Percentiles rank a stretch among this genome's conserved stretches.
Evolutionary conservation across 2,329 filamentous ascomycete genomes (phyloP).

Genomic region (Alternaria novae-zelandiae): DNA sequence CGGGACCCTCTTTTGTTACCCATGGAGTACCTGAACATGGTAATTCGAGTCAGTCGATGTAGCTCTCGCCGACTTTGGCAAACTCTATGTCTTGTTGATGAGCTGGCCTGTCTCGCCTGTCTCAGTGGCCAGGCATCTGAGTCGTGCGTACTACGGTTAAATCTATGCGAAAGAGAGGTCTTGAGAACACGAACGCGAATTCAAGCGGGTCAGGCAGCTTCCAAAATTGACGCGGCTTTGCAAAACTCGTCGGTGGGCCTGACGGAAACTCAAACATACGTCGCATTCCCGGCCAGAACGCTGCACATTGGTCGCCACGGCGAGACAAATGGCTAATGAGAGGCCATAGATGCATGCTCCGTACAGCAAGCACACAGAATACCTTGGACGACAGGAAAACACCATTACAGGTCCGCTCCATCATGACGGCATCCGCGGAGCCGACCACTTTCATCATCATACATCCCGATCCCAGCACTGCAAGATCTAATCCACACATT

Average conservation of each 20-base stretch:
- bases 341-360: neutral
- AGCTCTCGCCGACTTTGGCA: neutral
- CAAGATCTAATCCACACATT: slow-evolving; percentile 3
- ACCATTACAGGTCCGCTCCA: neutral
- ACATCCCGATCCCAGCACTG: slow-evolving; percentile 6
- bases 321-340: neutral
- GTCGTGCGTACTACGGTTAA: slow-evolving; percentile 4
- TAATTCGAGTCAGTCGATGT: slow-evolving; percentile 10
- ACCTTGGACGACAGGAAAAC: neutral
- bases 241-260: neutral
- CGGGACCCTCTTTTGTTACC: slow-evolving; percentile 3
- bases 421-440: neutral
- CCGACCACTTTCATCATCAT: slow-evolving; percentile 1
- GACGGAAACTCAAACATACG: neutral
- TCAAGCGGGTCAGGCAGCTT: neutral
- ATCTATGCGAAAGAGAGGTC: slow-evolving; percentile 7
- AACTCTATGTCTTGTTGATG: neutral
- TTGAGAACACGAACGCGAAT: slow-evolving; percentile 12
- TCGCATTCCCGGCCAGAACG: neutral
- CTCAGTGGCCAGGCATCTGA: slow-evolving; percentile 2
- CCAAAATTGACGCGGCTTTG: neutral
- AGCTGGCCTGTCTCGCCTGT: neutral
- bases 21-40: slow-evolving; percentile 6
- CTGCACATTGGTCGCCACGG: neutral
- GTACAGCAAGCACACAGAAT: neutral